Conservation (phyloP, 495 filamentous ascomycete genomes). For the Talaromyces liani region DNA sequence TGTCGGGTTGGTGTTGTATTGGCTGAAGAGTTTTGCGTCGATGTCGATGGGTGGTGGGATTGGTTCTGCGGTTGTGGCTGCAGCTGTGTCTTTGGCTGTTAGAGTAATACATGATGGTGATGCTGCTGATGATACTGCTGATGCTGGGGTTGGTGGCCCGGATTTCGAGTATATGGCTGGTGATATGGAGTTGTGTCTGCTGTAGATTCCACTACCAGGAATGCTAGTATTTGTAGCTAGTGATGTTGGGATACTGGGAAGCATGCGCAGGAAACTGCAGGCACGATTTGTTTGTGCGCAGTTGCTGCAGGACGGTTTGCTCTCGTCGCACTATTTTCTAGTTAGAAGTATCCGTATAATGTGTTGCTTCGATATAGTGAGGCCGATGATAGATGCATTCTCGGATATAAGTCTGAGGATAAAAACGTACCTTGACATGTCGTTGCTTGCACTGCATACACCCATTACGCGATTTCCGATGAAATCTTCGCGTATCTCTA, state of each 20-base stretch:
- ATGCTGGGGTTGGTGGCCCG: not conserved
- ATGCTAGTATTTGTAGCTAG: not conserved
- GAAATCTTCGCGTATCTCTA: conserved; percentile 20
- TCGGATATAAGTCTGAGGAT: conserved; percentile 5
- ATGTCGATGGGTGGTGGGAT: not conserved
- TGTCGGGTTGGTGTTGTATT: conserved; percentile 52
- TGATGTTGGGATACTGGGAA: not conserved
- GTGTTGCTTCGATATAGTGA: not conserved
- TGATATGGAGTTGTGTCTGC: not conserved
- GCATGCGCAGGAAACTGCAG: not conserved
- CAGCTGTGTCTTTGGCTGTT: not conserved
- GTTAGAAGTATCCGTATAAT: not conserved
- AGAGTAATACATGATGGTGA: not conserved
- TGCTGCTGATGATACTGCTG: not conserved
- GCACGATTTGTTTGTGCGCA: conserved; percentile 8
- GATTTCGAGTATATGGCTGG: not conserved
- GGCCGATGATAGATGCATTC: not conserved
- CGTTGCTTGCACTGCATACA: conserved; percentile 32
- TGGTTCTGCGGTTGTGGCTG: not conserved
- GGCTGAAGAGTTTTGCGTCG: not conserved
- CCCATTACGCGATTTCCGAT: conserved; percentile 32
- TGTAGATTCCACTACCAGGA: not conserved
- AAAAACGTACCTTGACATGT: conserved; percentile 25
- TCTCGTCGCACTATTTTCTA: conserved; percentile 18
- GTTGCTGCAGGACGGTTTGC: conserved; percentile 16